Percentiles rank a stretch among this genome's conserved stretches.
Conservation (phyloP, 495 filamentous ascomycete species). For the Xylaria flabelliformis region DNA sequence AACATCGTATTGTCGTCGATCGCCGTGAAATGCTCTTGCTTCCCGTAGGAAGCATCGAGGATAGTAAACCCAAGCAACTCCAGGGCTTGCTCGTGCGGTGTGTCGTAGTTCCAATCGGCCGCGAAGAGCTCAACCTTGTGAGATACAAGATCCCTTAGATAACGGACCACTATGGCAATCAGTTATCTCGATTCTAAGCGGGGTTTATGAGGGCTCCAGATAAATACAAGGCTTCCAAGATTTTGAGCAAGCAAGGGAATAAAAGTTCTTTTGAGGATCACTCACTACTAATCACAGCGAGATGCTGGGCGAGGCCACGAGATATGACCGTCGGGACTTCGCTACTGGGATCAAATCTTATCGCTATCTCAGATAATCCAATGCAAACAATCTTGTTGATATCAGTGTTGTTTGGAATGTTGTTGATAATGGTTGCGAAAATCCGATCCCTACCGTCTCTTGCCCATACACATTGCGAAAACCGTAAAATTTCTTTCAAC, state of each 20-base stretch:
- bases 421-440: slow-evolving; percentile 11
- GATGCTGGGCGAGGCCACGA: slow-evolving; percentile 17
- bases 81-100: neutral
- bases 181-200: neutral
- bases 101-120: slow-evolving; percentile 22
- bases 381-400: slow-evolving; percentile 26
- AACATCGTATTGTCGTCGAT: slow-evolving; percentile 26
- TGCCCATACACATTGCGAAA: slow-evolving; percentile 2
- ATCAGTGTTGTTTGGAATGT: slow-evolving; percentile 1
- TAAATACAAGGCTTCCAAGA: neutral
- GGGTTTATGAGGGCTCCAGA: too few relatives aligned
- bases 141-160: slow-evolving; percentile 10
- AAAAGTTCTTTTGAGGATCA: neutral
- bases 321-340: neutral
- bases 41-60: neutral
- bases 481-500: slow-evolving; percentile 3
- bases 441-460: neutral
- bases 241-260: neutral
- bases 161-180: neutral
- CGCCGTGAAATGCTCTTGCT: slow-evolving; percentile 12
- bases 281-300: slow-evolving; percentile 16
- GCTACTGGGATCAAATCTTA: neutral
- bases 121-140: slow-evolving; percentile 19
- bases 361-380: slow-evolving; percentile 19
- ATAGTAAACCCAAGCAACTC: slow-evolving; percentile 12